These are phyloP conservation scores for Populus tremula DNA, from an alignment of 345 rosid genomes.

Conservation along the genomic window DNA sequence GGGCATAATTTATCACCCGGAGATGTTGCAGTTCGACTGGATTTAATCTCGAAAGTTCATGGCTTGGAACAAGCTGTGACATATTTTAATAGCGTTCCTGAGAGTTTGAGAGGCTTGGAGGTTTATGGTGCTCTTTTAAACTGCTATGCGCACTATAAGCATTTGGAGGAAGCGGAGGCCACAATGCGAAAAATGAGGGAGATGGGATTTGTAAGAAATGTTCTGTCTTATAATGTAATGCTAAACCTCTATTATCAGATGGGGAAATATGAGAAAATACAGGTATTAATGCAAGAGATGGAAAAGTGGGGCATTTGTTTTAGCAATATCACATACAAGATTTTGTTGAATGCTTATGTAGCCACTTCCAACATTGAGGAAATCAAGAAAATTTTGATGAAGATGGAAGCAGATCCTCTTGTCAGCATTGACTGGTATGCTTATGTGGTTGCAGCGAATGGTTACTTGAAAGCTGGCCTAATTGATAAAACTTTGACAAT, in stretches of 20 bases:
- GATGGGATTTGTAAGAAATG: constrained; percentile 21
- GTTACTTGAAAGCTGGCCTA: constrained; percentile 49
- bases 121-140: constrained; percentile 52
- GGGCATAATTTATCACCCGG: constrained; percentile 21
- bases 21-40: constrained; percentile 49
- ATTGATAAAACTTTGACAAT: constrained; percentile 37
- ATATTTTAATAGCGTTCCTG: constrained; percentile 36
- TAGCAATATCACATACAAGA: constrained; percentile 40
- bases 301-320: constrained; percentile 34
- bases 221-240: constrained; percentile 54
- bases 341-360: constrained; percentile 50
- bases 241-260: constrained; percentile 43
- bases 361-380: constrained; percentile 40
- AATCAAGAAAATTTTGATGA: constrained; percentile 50
- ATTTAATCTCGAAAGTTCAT: constrained; percentile 48
- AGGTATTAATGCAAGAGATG: constrained; percentile 53
- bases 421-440: constrained; percentile 43
- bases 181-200: constrained; percentile 36
- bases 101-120: constrained; percentile 22
- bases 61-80: constrained; percentile 43
- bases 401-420: constrained; percentile 42
- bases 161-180: constrained; percentile 47
- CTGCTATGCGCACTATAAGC: constrained; percentile 40
- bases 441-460: constrained; percentile 42
- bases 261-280: constrained; percentile 39